Evolutionary conservation across 139 green algal species (phyloP).

Genomic region (Zygnema cylindricum): DNA sequence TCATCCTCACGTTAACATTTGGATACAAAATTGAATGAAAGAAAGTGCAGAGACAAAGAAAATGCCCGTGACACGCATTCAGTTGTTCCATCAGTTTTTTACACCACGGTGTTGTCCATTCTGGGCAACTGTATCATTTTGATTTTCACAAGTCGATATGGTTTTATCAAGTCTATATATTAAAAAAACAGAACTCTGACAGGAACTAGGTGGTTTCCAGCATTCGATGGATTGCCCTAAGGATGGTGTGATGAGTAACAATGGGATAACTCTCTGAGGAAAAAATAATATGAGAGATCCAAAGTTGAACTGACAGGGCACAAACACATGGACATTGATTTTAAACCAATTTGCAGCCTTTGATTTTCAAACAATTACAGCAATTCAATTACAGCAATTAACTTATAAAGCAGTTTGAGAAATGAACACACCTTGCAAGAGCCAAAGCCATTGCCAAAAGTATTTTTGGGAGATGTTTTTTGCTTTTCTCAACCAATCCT

Average conservation of each 20-base stretch:
- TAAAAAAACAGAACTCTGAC: too few species aligned
- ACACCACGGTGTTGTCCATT: too few species aligned
- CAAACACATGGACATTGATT: background rate
- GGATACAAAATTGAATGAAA: too few species aligned
- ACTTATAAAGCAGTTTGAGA: background rate
- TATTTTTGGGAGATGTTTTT: constrained; percentile 25
- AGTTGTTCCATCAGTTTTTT: too few species aligned
- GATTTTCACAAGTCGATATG: too few species aligned
- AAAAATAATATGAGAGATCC: too few species aligned
- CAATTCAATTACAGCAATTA: background rate
- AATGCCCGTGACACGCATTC: too few species aligned
- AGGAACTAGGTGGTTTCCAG: background rate
- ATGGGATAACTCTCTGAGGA: too few species aligned
- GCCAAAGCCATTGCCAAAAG: constrained; percentile 18
- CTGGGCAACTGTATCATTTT: too few species aligned
- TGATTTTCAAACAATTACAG: background rate
- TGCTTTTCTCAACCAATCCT: background rate
- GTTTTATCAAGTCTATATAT: too few species aligned
- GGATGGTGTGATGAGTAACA: background rate
- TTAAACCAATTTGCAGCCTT: background rate
- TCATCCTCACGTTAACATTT: too few species aligned
- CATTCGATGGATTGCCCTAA: background rate
- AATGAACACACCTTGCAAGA: constrained; percentile 23
- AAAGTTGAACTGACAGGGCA: background rate
- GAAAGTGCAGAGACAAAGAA: too few species aligned